Conservation (phyloP, 371 early-diverging fungal genomes). For the Thermomucor indicae-seudaticae region DNA sequence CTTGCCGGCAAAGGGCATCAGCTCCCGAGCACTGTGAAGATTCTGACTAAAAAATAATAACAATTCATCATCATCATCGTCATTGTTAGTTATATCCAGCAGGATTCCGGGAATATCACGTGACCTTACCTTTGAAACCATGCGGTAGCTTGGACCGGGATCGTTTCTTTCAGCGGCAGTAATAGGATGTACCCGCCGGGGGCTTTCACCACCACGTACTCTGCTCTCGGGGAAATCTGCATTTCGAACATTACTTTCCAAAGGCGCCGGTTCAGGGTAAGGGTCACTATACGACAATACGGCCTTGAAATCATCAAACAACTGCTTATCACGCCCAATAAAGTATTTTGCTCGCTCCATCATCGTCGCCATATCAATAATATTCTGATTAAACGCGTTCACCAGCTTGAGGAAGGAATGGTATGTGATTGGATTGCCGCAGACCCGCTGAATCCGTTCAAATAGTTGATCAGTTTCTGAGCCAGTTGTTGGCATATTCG, state of each 20-base stretch:
- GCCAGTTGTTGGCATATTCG: constrained; percentile 2
- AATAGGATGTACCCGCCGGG: too few species aligned
- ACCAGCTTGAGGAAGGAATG: constrained; percentile 93
- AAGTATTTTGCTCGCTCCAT: constrained; percentile 81
- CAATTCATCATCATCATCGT: too few species aligned
- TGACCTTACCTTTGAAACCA: too few species aligned
- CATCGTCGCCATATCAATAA: constrained; percentile 77
- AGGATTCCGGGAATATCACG: too few species aligned
- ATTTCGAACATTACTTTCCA: too few species aligned
- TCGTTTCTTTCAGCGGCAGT: too few species aligned
- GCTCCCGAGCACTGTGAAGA: constrained; percentile 89
- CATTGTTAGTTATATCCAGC: too few species aligned
- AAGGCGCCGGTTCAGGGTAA: too few species aligned
- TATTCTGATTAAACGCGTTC: constrained; percentile 95
- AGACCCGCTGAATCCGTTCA: constrained; percentile 75
- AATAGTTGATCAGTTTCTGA: constrained; percentile 58
- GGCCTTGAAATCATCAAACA: constrained; percentile 88
- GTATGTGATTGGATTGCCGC: constrained; percentile 80
- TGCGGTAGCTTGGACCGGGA: too few species aligned
- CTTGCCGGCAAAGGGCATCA: constrained; percentile 85
- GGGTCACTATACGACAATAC: constrained; percentile 89
- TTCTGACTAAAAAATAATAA: too few species aligned
- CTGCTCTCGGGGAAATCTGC: too few species aligned
- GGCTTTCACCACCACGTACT: too few species aligned
- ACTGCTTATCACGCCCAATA: constrained; percentile 63